Evolutionary conservation across 306 rosid genomes (phyloP), one percentile per base, ranked within the genome.

Genomic region (Purshia tridentata): DNA sequence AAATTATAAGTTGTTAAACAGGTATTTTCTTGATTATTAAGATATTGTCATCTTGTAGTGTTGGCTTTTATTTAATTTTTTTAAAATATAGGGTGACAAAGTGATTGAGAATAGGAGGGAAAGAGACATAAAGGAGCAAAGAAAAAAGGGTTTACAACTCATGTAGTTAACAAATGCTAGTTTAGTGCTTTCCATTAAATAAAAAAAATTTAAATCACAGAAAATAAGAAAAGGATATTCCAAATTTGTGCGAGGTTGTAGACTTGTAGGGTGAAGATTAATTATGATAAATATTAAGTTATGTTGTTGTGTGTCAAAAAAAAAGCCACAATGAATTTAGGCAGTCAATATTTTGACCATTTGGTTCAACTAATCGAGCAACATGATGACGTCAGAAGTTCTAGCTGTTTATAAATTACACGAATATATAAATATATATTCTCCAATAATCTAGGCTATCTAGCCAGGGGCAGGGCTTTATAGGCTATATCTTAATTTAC

Each of bases 21-120:
- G 18, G 9, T 3, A 4, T 20, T 23, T 11, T 65, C 69, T 20
- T 10, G n/a, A n/a, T 29, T 18, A 22, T 16, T 55, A 18, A 35
- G 13, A 72, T 52, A 56, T 52, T 70, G 44, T 54, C 59, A 42
- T 18, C n/a, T 39, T 3, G 48, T 39, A 11, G 10, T 11, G 48
- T 8, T 19, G 18, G 53, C 52, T 16, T 19, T 65, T 19, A 65
- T 65, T 65, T 65, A 20, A 64, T 18, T 64, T 0, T 70, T 15
- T 54, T 46, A 6, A 42, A 55, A 1, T 20, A 42, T 8, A 41
- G 42, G 42, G 2, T 19, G 9, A 6, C 63, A 14, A 53, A 54
- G 73, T 66, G 20, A 41, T 69, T 69, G 74, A 40, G 64, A 70
- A 19, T 12, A 12, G 40, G 16, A 54, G 52, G 53, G 52, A 69